Base-by-base conservation (phyloP, 2,329 filamentous ascomycete species). In the Neofusicoccum laricinum region DNA sequence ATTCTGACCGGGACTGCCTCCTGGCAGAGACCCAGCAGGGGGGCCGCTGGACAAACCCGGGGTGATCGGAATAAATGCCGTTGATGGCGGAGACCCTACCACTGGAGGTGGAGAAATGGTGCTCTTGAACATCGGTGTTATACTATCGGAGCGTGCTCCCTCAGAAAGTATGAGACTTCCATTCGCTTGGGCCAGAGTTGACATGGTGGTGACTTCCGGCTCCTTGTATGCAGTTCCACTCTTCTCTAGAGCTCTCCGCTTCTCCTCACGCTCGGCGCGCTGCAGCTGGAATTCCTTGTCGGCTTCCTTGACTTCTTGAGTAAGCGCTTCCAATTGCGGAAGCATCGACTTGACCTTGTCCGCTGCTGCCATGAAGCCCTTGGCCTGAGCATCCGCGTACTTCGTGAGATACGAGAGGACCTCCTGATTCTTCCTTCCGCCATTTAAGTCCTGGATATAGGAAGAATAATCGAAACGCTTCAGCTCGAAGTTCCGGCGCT, bases 361-460 rank as follows among this genome's bases (percentile, higher is more conserved):
- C 12, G 94, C 90, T 0, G 93, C 90, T 0, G 85, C 81, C 61
- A 98, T 81, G 72, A 96, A 98, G 65, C 86, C 89, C 71, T 87
- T 89, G 15, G 95, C 92, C 74, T 99, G 95, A 2, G 90, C 88
- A 74, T 96, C 93, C 10, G 96, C 96, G 75, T 93, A 99, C 74
- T 90, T 94, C 1, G 95, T 99, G 36, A 99, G 83, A 73, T 97
- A 91, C 1, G 94, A 98, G 34, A 99, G 79, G 4, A 99, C 91
- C 75, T 99, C 95, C 73, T 98, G 95, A 72, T 99, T 95, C 76
- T 98, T 99, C 67, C 95, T 89, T n/a, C 95, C 95, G 34, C 95
- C 95, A 68, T 98, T 95, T n/a, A 99, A 84, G 80, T 99, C 95
- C 72, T 98, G 94, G 91, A 99, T 96, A 74, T 98, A 99, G 14